Conservation (phyloP, 1,139 yeast species). For the Suhomyces taliae region DNA sequence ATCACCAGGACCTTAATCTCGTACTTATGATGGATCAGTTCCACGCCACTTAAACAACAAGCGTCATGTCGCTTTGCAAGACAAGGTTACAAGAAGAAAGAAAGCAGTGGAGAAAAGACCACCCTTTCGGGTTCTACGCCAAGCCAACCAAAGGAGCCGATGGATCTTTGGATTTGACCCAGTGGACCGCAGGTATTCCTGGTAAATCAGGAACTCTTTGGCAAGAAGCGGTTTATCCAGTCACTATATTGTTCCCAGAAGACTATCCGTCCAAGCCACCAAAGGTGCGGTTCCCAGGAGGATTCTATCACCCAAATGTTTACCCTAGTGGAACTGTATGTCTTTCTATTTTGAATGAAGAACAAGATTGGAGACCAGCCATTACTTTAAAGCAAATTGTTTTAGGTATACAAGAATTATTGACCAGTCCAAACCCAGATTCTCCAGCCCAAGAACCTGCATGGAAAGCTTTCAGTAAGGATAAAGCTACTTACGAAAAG, state of each 20-base stretch:
- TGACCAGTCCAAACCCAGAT: conserved; percentile 87
- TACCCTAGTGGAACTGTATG: conserved; percentile 97
- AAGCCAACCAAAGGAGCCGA: conserved; percentile 77
- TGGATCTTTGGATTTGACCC: conserved; percentile 80
- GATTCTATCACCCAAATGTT: conserved; percentile 94
- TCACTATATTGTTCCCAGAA: conserved; percentile 77
- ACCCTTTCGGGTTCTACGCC: conserved; percentile 96
- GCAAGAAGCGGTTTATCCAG: conserved; percentile 89
- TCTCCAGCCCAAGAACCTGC: conserved; percentile 99
- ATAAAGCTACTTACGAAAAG: conserved; percentile 66
- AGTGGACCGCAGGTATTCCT: conserved; percentile 95
- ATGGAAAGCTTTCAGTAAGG: conserved; percentile 78
- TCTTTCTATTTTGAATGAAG: conserved; percentile 87
- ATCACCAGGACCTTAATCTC: not conserved
- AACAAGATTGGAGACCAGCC: conserved; percentile 98
- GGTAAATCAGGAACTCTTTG: conserved; percentile 86
- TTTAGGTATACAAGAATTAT: conserved; percentile 87
- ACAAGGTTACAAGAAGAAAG: conserved; percentile 85
- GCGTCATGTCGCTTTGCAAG: conserved; percentile 55
- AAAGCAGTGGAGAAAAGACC: conserved; percentile 97
- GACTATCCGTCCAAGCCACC: conserved; percentile 98
- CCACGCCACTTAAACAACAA: not conserved
- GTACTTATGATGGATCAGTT: not conserved
- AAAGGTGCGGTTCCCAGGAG: conserved; percentile 81
- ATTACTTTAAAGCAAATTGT: conserved; percentile 87